phyloP scores from a whole-genome alignment of 129 eudicot species.

The Saussurea involucrata region DNA sequence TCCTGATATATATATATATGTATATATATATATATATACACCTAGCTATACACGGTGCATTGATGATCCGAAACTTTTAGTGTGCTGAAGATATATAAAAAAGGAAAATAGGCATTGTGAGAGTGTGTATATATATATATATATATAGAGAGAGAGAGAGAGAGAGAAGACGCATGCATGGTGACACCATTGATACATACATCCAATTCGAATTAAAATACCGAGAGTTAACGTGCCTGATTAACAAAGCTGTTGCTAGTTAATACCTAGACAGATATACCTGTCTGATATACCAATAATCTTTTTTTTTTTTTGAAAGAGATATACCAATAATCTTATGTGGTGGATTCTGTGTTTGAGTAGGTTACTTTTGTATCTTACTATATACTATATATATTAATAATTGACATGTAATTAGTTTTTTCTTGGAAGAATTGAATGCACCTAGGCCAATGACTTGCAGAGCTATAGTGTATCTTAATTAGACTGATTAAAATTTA shows the following conservation, averaged over 20 bases:
- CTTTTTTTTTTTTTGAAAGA: too few relatives aligned
- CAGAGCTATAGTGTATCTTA: not conserved
- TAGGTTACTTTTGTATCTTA: not conserved
- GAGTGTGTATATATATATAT: not conserved
- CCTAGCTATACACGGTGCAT: not conserved
- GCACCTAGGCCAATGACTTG: not conserved
- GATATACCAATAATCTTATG: constrained; percentile 14
- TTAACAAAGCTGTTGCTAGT: constrained; percentile 29
- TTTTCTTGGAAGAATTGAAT: not conserved
- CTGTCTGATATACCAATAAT: not conserved
- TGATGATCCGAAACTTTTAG: not conserved
- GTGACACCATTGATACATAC: constrained; percentile 24
- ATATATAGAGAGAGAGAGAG: not conserved
- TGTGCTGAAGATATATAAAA: not conserved
- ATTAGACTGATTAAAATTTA: too few relatives aligned
- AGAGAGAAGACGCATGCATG: constrained; percentile 12
- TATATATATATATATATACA: not conserved
- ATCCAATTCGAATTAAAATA: constrained; percentile 4
- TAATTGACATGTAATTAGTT: not conserved
- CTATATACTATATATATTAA: not conserved
- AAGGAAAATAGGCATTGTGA: not conserved
- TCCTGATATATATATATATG: not conserved
- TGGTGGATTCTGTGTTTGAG: not conserved
- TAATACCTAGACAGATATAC: constrained; percentile 10
- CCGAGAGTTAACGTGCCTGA: constrained; percentile 28